Base-by-base conservation (phyloP, 305 asterid species). In the Solanum hybrid region DNA sequence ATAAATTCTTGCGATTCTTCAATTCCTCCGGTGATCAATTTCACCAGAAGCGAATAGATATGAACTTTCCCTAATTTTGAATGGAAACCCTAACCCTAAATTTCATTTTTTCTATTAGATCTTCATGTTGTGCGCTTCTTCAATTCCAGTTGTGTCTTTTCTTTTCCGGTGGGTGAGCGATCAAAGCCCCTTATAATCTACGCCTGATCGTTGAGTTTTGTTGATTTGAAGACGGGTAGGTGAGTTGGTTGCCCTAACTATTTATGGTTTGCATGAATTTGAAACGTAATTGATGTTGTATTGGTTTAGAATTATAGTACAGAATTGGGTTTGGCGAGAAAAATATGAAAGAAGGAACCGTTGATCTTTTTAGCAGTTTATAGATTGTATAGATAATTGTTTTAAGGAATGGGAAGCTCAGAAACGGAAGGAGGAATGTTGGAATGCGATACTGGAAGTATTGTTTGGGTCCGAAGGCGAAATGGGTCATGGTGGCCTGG, bases 401-500 rank as follows among this genome's bases (percentile, higher is more conserved):
- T 56, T 56, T 56, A 19, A 56, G 66, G 24, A 56, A 56, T 51
- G 66, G 5, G 66, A 19, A 51, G 66, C n/a, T 51, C n/a, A 17
- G 12, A 15, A 15, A 7, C 14, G 66, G 7, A 51, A 51, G 66
- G 66, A 19, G 24, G 24, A 56, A 56, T 56, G 24, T 56, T 56
- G 66, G 66, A 56, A 56, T 56, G 66, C 0, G 10, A 56, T 56
- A 17, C n/a, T 19, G 4, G 10, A 56, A 56, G 66, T 17, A 56
- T 17, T 0, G 66, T 56, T 17, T 56, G 99, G 99, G 99, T 97
- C 60, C 93, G 99, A 60, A 93, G 99, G 88, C 94, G 99, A 87
- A 97, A 97, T 88, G 99, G 99, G 90, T 97, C 99, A 56, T 97
- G 99, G 99, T 97, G 99, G 99, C 99, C 99, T 6, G 99, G 99